These are phyloP conservation scores for Starmerella sp. DNA, from an alignment of 805 yeast genomes.

Conservation along the genomic window DNA sequence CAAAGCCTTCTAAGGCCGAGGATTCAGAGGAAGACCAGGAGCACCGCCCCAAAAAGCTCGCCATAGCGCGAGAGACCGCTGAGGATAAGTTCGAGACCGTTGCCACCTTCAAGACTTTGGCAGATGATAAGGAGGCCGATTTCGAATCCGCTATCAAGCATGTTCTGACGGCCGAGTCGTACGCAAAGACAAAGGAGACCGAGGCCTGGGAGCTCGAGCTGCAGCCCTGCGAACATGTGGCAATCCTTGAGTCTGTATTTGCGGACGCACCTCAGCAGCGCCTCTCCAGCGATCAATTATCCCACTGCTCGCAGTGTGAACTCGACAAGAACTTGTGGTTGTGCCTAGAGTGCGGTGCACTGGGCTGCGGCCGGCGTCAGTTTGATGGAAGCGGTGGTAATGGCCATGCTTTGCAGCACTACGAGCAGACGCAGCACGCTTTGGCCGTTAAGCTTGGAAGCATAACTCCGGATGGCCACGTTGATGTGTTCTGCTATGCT, in stretches of 20 bases:
- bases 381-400: slow-evolving; percentile 92
- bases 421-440: slow-evolving; percentile 48
- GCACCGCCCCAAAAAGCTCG: slow-evolving; percentile 49
- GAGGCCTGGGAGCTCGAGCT: slow-evolving; percentile 90
- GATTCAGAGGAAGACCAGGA: slow-evolving; percentile 29
- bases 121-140: slow-evolving; percentile 14
- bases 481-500: slow-evolving; percentile 78
- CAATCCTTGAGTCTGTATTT: slow-evolving; percentile 31
- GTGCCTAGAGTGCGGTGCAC: slow-evolving; percentile 78
- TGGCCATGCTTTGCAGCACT: slow-evolving; percentile 78
- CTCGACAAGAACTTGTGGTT: slow-evolving; percentile 78
- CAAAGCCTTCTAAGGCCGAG: slow-evolving; percentile 47
- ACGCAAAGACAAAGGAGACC: slow-evolving; percentile 53
- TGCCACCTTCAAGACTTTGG: slow-evolving; percentile 34
- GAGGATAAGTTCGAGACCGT: slow-evolving; percentile 47
- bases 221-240: slow-evolving; percentile 65
- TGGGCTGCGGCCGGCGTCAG: slow-evolving; percentile 92
- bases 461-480: slow-evolving; percentile 55
- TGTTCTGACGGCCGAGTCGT: slow-evolving; percentile 48
- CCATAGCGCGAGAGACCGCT: slow-evolving; percentile 52
- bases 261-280: slow-evolving; percentile 4
- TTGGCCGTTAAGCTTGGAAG: slow-evolving; percentile 89
- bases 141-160: slow-evolving; percentile 30
- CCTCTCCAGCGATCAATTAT: slow-evolving; percentile 11
- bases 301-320: slow-evolving; percentile 32